phyloP scores from a whole-genome alignment of 257 asterid species.

The Perilla frutescens region DNA sequence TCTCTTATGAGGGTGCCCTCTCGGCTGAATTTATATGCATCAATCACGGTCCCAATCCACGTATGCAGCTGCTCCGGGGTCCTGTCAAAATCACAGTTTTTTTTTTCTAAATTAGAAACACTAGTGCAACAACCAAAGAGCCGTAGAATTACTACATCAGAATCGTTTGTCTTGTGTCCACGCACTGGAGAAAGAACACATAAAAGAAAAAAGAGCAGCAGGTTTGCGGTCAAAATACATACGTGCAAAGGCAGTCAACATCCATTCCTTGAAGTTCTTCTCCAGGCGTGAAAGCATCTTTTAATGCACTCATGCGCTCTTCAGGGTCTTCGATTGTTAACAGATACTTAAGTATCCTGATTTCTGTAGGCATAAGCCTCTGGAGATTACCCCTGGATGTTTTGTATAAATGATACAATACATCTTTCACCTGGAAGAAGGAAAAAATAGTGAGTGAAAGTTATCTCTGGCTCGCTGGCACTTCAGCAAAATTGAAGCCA shows the following conservation, averaged over 20 bases:
- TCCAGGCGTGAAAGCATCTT: constrained; percentile 94
- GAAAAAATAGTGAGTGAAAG: background rate
- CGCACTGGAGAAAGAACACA: background rate
- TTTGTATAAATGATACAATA: constrained; percentile 74
- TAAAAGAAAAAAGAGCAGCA: too few relatives aligned
- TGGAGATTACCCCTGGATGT: constrained; percentile 80
- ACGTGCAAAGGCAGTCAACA: too few relatives aligned
- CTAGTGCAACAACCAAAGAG: background rate
- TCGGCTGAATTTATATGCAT: constrained; percentile 80
- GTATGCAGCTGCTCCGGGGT: constrained; percentile 76
- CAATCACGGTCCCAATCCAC: constrained; percentile 68
- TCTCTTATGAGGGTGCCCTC: constrained; percentile 77
- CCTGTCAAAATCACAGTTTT: constrained; percentile 47
- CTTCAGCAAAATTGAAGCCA: too few relatives aligned
- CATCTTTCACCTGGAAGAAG: constrained; percentile 63
- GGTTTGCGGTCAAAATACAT: too few relatives aligned
- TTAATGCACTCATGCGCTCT: constrained; percentile 69
- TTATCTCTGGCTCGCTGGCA: background rate
- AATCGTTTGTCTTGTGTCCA: background rate
- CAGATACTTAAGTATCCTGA: constrained; percentile 81
- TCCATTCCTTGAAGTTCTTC: constrained; percentile 80
- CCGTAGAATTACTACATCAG: background rate
- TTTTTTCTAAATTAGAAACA: background rate
- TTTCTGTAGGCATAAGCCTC: constrained; percentile 90
- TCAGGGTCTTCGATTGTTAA: constrained; percentile 87